phyloP scores from a whole-genome alignment of 2,329 filamentous ascomycete species.

The Intubia oerlemansii region DNA sequence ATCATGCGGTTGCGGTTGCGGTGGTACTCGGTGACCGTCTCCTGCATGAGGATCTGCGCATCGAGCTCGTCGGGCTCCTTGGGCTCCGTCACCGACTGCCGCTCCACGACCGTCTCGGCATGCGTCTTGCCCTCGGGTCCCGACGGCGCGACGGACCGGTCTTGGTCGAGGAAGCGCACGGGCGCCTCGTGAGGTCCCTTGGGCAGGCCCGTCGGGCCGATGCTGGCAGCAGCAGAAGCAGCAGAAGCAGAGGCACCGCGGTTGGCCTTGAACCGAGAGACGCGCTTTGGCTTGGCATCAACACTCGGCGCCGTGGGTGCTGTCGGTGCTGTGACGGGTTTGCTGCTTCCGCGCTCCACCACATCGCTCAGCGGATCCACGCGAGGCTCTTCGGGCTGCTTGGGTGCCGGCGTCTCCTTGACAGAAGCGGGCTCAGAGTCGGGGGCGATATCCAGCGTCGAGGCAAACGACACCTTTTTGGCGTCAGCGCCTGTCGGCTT shows the following conservation, averaged over 20 bases:
- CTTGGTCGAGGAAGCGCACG: conserved; percentile 17
- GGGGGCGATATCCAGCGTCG: conserved; percentile 46
- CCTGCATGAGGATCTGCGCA: conserved; percentile 47
- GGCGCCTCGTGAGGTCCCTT: conserved; percentile 24
- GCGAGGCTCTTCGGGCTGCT: conserved; percentile 1
- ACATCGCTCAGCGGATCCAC: conserved; percentile 9
- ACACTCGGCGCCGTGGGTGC: background rate
- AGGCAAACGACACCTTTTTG: conserved; percentile 69
- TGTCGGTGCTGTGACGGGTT: conserved; percentile 1
- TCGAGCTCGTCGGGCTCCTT: conserved; percentile 45
- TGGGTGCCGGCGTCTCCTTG: background rate
- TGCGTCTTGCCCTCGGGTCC: conserved; percentile 34
- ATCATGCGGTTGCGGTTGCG: conserved; percentile 66
- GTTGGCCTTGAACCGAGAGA: conserved; percentile 31
- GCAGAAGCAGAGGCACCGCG: conserved; percentile 7
- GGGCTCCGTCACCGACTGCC: conserved; percentile 16
- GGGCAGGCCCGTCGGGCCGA: conserved; percentile 8
- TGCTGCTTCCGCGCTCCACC: conserved; percentile 12
- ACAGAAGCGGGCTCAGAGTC: too few relatives aligned
- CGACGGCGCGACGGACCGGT: conserved; percentile 11
- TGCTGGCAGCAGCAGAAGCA: background rate
- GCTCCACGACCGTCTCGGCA: conserved; percentile 37
- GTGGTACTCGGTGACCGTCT: conserved; percentile 69
- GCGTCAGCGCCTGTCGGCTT: conserved; percentile 12
- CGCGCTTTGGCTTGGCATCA: conserved; percentile 15